phyloP scores from a whole-genome alignment of 2,329 filamentous ascomycete genomes.

The Fusarium anthophilum region DNA sequence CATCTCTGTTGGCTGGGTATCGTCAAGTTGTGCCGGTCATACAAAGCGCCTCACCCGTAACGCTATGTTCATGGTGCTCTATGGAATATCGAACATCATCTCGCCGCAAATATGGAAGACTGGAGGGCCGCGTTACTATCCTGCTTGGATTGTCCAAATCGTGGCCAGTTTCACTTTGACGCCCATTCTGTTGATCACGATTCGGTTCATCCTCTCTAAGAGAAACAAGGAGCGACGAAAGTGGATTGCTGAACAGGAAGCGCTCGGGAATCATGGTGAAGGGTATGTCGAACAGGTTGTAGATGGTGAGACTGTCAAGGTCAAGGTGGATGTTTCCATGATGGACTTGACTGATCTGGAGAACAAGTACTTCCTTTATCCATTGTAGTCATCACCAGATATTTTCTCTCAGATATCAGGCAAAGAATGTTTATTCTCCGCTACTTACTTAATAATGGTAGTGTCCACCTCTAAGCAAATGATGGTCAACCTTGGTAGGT shows the following conservation, averaged over 20 bases:
- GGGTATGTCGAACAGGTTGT: conserved; percentile 4
- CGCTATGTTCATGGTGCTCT: background rate
- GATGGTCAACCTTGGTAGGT: background rate
- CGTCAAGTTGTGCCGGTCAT: background rate
- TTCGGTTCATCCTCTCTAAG: background rate
- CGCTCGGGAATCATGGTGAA: background rate
- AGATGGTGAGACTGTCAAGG: conserved; percentile 19
- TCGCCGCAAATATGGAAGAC: conserved; percentile 41
- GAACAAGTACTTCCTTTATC: conserved; percentile 23
- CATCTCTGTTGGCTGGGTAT: background rate
- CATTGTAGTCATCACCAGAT: background rate
- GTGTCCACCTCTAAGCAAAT: rapidly evolving
- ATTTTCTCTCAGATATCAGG: rapidly evolving
- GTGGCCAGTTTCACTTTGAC: conserved; percentile 32
- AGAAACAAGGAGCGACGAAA: background rate
- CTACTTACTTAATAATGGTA: no score
- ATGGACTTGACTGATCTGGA: conserved; percentile 35
- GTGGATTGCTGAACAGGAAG: background rate
- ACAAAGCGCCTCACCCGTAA: background rate
- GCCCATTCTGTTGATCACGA: background rate
- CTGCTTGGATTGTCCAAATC: conserved; percentile 33
- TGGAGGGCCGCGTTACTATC: conserved; percentile 29
- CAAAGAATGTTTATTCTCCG: no score
- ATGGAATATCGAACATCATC: background rate
- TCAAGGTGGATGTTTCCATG: conserved; percentile 33